Base-by-base conservation (phyloP, 805 yeast genomes). In the Nakazawaea populi region DNA sequence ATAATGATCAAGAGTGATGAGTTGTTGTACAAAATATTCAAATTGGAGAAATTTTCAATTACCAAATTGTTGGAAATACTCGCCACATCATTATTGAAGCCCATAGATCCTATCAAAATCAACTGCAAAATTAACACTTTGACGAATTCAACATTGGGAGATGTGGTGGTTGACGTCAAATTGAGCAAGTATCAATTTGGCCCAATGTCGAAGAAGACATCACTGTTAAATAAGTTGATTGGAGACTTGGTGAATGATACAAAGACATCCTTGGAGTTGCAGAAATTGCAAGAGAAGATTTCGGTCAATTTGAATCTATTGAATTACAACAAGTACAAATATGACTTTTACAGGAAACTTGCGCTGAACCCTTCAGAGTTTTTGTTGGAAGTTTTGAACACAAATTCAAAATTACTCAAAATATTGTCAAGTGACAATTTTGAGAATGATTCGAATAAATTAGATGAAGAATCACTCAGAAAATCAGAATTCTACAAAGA, bases 391-490 rank as follows among this genome's bases (percentile, higher is more conserved):
- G 87, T 96, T 79, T 73, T 83, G 54, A 85, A 83, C 42, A 84
- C 89, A 42, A 96, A 94, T 65, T 75, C 89, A 12, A 88, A 89
- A 53, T 87, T 92, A 45, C 75, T 94, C 61, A 90, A 87, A 68
- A 87, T 92, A 11, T 74, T 94, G 56, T 79, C 89, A 53, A 90
- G 96, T 56, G 98, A 94, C 56, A 66, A 72, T 30, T 62, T 69
- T 51, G 61, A 69, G 2, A 62, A 58, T n/a, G 56, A 57, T 27
- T 64, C 61, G 31, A 70, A 67, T 27, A 42, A 58, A 28, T 18
- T 14, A n/a, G 94, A 87, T 62, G 97, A 92, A 69, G 97, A 91
- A 63, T 74, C 80, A 24, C 96, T 89, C 5, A 82, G 99, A 70
- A 79, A 86, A 60, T 81, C 96, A 3, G 82, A 83, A 14, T 94